Evolutionary conservation across 768 basidiomycete genomes (phyloP).

Genomic region (Scleroderma bovista): DNA sequence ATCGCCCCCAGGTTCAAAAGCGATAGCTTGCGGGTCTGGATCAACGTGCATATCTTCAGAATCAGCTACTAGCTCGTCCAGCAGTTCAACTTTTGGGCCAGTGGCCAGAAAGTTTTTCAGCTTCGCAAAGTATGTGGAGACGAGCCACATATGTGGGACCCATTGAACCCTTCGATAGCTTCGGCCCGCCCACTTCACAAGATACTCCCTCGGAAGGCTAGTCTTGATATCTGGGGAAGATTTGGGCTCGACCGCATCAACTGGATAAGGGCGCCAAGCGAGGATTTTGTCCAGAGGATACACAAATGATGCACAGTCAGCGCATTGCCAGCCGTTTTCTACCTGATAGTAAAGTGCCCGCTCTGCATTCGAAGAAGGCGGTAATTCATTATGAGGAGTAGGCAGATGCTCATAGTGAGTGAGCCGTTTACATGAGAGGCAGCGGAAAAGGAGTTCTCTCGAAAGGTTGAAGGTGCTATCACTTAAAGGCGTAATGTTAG

Average conservation of each 20-base stretch:
- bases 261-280: constrained; percentile 85
- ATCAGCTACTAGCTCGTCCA: constrained; percentile 40
- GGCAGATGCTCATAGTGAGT: constrained; percentile 78
- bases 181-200: constrained; percentile 81
- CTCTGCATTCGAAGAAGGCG: constrained; percentile 25
- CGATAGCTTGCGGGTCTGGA: constrained; percentile 12
- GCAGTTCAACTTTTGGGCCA: constrained; percentile 65
- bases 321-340: constrained; percentile 58
- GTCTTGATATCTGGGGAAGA: constrained; percentile 47
- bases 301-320: constrained; percentile 69
- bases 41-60: constrained; percentile 24
- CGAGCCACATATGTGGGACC: constrained; percentile 92
- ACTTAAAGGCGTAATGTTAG: constrained; percentile 11
- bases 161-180: constrained; percentile 79
- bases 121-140: constrained; percentile 57
- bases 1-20: constrained; percentile 38
- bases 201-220: constrained; percentile 79
- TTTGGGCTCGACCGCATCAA: constrained; percentile 51
- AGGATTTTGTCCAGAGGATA: constrained; percentile 78
- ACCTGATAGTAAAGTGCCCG: constrained; percentile 61
- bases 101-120: constrained; percentile 71
- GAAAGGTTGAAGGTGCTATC: constrained; percentile 14
- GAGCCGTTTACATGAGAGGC: constrained; percentile 75
- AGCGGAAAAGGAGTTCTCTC: constrained; percentile 67
- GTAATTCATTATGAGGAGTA: constrained; percentile 34